Evolutionary conservation across 805 yeast species (phyloP).

Genomic region (Candida ficus): DNA sequence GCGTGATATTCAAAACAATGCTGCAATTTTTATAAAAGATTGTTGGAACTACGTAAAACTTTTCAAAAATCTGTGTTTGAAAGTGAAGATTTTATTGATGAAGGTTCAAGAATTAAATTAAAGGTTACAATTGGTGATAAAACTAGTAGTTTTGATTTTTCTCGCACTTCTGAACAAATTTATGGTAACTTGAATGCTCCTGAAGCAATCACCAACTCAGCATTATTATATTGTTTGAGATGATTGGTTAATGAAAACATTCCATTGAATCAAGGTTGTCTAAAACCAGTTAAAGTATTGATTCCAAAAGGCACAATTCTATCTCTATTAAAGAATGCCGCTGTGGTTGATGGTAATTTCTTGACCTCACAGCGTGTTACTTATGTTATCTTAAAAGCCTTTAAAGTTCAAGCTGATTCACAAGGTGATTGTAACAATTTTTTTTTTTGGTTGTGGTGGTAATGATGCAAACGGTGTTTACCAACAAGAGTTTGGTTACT

Average conservation of each 20-base stretch:
- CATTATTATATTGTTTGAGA: conserved; percentile 81
- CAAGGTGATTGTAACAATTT: conserved; percentile 95
- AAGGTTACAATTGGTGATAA: conserved; percentile 45
- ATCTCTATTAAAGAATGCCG: conserved; percentile 78
- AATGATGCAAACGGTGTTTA: conserved; percentile 42
- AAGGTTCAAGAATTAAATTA: conserved; percentile 65
- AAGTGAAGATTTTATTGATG: conserved; percentile 71
- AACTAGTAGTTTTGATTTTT: conserved; percentile 72
- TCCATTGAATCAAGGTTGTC: conserved; percentile 92
- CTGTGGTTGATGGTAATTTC: conserved; percentile 93
- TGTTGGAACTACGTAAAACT: conserved; percentile 40
- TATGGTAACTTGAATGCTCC: conserved; percentile 94
- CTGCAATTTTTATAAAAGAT: conserved; percentile 54
- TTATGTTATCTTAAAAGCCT: conserved; percentile 82
- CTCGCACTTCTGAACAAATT: conserved; percentile 81
- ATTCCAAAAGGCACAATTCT: conserved; percentile 62
- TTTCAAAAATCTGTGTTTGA: conserved; percentile 33
- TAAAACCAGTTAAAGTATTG: conserved; percentile 65
- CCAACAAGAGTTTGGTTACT: conserved; percentile 76
- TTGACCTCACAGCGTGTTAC: conserved; percentile 92
- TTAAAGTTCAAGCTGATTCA: conserved; percentile 87
- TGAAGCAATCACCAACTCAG: conserved; percentile 81
- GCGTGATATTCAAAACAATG: conserved; percentile 78
- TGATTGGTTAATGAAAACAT: conserved; percentile 82
- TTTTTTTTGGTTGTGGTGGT: conserved; percentile 85